Evolutionary conservation across 2,329 filamentous ascomycete genomes (phyloP).

Genomic region (Phaeoacremonium minimum): DNA sequence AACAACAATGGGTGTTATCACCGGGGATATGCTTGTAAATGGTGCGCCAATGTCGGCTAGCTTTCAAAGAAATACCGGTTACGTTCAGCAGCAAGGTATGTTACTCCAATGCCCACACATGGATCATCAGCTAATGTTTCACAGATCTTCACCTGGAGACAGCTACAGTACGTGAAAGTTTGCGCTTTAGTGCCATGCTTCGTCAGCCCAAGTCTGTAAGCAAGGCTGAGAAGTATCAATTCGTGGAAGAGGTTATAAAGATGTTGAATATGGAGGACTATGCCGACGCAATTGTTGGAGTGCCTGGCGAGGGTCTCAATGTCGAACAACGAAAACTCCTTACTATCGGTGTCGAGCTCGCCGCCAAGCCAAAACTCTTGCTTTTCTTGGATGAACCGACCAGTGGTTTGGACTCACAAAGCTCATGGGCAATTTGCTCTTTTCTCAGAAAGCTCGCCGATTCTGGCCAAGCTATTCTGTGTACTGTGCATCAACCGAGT

Average conservation of each 20-base stretch:
- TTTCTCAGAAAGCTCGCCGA: constrained; percentile 60
- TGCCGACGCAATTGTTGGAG: constrained; percentile 60
- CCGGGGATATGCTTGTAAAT: constrained; percentile 63
- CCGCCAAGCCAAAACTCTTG: constrained; percentile 51
- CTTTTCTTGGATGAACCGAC: constrained; percentile 62
- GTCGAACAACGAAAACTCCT: constrained; percentile 59
- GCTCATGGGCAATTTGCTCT: constrained; percentile 57
- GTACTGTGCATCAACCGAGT: constrained; percentile 52
- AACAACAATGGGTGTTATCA: constrained; percentile 57
- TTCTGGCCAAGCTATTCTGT: constrained; percentile 47
- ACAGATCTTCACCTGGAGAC: constrained; percentile 52
- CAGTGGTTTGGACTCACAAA: constrained; percentile 58
- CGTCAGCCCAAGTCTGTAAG: constrained; percentile 50
- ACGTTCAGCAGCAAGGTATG: constrained; percentile 61
- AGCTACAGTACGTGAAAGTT: constrained; percentile 49
- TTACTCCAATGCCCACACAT: neutral
- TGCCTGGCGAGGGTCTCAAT: constrained; percentile 56
- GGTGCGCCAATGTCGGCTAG: constrained; percentile 48
- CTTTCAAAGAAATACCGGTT: constrained; percentile 63
- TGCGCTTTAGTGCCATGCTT: constrained; percentile 52
- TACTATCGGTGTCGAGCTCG: constrained; percentile 58
- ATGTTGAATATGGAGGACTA: constrained; percentile 66
- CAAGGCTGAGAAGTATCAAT: constrained; percentile 53
- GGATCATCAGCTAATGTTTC: neutral
- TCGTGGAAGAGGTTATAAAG: constrained; percentile 61